These are phyloP conservation scores for Thraustotheca clavata DNA, from an alignment of 352 stramenopile species.

Conservation along the genomic window DNA sequence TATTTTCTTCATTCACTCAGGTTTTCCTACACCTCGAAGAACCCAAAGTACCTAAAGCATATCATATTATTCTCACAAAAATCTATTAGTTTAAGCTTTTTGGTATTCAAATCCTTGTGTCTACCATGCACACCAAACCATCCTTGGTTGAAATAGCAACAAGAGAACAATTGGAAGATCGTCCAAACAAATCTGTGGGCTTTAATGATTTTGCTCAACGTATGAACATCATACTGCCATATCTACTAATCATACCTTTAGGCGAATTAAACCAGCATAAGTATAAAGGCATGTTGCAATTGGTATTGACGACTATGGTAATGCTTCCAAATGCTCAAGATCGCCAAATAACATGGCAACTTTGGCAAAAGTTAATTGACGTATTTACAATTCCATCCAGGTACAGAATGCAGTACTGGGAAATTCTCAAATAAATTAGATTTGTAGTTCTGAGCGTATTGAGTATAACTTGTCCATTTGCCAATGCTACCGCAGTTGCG, in stretches of 20 bases:
- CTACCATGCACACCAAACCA: background rate
- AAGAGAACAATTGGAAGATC: background rate
- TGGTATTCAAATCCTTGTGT: background rate
- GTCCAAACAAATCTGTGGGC: background rate
- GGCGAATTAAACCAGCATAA: background rate
- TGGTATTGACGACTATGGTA: slow-evolving; percentile 11
- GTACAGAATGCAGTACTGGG: background rate
- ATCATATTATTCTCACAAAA: background rate
- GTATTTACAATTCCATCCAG: background rate
- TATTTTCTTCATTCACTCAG: background rate
- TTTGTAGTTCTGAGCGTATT: too few relatives aligned
- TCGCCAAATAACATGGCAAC: background rate
- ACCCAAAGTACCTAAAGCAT: background rate
- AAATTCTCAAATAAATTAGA: background rate
- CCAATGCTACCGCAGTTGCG: too few relatives aligned
- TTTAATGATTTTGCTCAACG: background rate
- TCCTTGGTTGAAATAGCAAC: background rate
- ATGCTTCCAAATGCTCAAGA: background rate
- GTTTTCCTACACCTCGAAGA: background rate
- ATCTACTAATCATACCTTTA: background rate
- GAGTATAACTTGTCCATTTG: too few relatives aligned
- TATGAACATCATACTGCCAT: background rate
- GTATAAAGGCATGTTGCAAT: background rate
- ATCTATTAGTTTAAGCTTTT: background rate
- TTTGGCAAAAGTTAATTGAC: slow-evolving; percentile 7